Evolutionary conservation across 208 protist genomes (phyloP).

Genomic region (Porcisia hertigi): DNA sequence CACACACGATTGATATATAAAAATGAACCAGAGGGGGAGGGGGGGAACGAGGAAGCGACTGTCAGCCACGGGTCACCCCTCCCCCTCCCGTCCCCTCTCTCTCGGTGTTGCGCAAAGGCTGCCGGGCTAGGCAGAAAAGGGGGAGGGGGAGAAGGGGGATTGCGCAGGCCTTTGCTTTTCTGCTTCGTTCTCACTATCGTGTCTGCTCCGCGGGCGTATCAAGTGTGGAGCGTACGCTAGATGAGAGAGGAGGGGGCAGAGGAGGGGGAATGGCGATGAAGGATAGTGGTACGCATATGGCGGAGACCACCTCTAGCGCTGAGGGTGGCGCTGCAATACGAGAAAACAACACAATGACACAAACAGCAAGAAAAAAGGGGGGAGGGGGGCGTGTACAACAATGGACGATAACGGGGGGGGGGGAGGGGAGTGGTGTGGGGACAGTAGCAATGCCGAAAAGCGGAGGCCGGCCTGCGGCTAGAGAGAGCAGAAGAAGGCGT

Average conservation of each 20-base stretch:
- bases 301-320: too few species aligned
- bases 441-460: too few species aligned
- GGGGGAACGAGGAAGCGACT: constrained; percentile 12
- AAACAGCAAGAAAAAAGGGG: too few species aligned
- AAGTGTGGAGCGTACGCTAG: neutral
- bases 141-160: neutral
- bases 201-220: neutral
- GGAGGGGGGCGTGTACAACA: too few species aligned
- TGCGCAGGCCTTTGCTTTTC: neutral
- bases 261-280: neutral
- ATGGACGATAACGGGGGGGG: too few species aligned
- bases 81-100: neutral
- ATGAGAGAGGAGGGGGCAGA: neutral
- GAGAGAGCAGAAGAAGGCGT: too few species aligned
- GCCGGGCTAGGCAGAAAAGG: neutral
- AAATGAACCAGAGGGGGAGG: constrained; percentile 10
- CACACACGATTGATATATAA: constrained; percentile 1
- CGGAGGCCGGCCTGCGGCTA: too few species aligned
- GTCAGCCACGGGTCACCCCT: neutral
- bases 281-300: too few species aligned
- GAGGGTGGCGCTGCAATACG: too few species aligned
- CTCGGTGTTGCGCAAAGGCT: neutral
- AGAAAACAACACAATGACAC: too few species aligned
- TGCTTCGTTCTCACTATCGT: neutral
- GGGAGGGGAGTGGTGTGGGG: too few species aligned